Base-by-base conservation (phyloP, 2,329 filamentous ascomycete species). In the Fusarium palustre region DNA sequence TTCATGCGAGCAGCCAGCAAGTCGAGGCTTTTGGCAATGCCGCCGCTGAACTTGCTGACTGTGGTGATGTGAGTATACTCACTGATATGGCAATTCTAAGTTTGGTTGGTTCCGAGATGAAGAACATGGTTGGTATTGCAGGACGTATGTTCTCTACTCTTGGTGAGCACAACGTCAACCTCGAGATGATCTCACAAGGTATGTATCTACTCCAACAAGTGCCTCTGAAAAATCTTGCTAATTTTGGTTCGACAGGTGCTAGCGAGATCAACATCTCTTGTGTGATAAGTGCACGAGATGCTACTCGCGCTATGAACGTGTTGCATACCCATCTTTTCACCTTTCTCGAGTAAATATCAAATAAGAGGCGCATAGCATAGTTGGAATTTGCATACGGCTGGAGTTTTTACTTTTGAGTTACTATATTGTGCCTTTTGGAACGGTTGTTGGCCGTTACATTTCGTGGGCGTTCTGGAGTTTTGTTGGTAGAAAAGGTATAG, bases 141-240 rank as follows among this genome's bases (percentile, higher is more conserved):
- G 96, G 96, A 30, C 90, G 88, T 73, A 98, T 99, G 92, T 98
- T 99, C 80, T 93, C 92, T 48, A 97, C 94, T 2, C 84, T 99
- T 20, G 96, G 96, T 43, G 92, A 97, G 77, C 92, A 97, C 78
- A 92, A 92, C 74, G 90, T 99, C 77, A 99, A 99, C 79, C 93
- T 99, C 73, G 96, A 99, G 82, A 99, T 99, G 96, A 99, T 99
- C 72, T 97, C 93, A 25, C 96, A 99, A 83, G 96, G 96, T 95
- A 85, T 76, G 85, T 62, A 24, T 59, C 6, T 24, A 22, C 5
- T 38, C 7, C 28, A 24, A 43, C 15, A 28, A 13, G 0, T 20
- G 5, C 9, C 1, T 12, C 13, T 2, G 2, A n/a, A 10, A 6
- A 16, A 22, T 2, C 22, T 5, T 55, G 39, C 63, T 69, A 39